These are phyloP conservation scores for Phialocephala subalpina DNA, from an alignment of 2,329 filamentous ascomycete species.

Conservation along the genomic window DNA sequence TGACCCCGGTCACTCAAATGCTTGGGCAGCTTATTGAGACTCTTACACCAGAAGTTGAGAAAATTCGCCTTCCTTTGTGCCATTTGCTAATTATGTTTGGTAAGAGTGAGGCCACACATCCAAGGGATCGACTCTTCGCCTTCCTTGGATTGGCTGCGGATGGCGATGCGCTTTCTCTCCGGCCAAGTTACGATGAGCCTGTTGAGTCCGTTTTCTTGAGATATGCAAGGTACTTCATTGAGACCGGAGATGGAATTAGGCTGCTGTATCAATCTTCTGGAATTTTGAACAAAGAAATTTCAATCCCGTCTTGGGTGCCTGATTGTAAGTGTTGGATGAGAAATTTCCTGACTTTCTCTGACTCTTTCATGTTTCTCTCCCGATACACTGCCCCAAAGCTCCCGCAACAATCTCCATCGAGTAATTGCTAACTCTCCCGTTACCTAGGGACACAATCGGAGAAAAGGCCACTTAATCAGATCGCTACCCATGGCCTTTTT, in stretches of 20 bases:
- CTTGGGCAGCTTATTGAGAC: conserved; percentile 4
- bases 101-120: conserved; percentile 5
- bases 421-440: too few relatives aligned
- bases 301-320: conserved; percentile 6
- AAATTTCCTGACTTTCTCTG: not conserved
- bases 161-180: conserved; percentile 1
- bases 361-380: too few relatives aligned
- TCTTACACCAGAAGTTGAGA: not conserved
- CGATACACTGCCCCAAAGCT: too few relatives aligned
- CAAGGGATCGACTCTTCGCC: conserved; percentile 14
- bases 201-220: conserved; percentile 10
- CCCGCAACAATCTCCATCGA: too few relatives aligned
- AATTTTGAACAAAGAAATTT: conserved; percentile 1
- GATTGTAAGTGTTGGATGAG: conserved; percentile 6
- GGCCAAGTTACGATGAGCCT: conserved; percentile 3
- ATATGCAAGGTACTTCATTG: conserved; percentile 1
- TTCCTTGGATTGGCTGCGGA: conserved; percentile 8
- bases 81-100: conserved; percentile 6
- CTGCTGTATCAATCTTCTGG: not conserved
- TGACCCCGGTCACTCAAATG: conserved; percentile 11
- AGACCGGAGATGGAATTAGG: conserved; percentile 4
- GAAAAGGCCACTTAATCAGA: not conserved
- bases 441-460: conserved; percentile 1
- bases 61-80: conserved; percentile 7
- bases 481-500: not conserved